Evolutionary conservation across 768 basidiomycete species (phyloP), one percentile per base, ranked within the genome.

Genomic region (Termitomyces sp.): DNA sequence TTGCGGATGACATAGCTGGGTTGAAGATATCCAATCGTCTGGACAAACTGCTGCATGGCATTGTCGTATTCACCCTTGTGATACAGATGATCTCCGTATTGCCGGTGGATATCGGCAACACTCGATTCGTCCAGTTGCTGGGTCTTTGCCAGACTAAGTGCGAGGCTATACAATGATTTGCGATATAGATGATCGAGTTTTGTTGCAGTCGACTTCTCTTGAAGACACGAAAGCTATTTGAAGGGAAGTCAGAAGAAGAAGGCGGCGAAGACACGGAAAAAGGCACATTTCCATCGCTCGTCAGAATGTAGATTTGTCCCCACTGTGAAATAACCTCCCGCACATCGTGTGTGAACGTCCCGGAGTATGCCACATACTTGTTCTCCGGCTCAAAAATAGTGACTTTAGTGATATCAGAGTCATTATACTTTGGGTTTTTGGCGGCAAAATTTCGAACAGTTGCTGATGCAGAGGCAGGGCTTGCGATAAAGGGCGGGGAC

Each of bases 1-100:
- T 98, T 99, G 61, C 97, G 85, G 48, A 98, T 94, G 32, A 98
- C 94, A 70, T 98, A 97, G 65, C 94, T 97, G 0, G 95, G 92
- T 57, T 94, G 91, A 0, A 97, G 74, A 44, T 85, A 76, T 0
- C 96, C 92, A 18, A 98, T 87, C 0, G 97, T 98, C 65, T 90
- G 82, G 27, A 97, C 73, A 66, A 89, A 98, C 66, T 97, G 94
- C 33, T 83, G 80, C 91, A 98, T 96, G 0, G 95, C 88, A 5
- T 85, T 89, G 56, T 98, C 97, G 62, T 89, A 96, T 63, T 98
- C 94, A 5, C 87, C 88, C 68, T 96, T 97, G 16, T 76, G 64
- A 66, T 99, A 98, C 12, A 98, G 75, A 64, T 94, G 85, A 64
- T 98, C 95, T 1, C 94, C 96, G 64, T 94, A 96, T 54, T 88